Evolutionary conservation across 345 rosid species (phyloP), one percentile per base, ranked within the genome.

Genomic region (Gossypium mustelinum): DNA sequence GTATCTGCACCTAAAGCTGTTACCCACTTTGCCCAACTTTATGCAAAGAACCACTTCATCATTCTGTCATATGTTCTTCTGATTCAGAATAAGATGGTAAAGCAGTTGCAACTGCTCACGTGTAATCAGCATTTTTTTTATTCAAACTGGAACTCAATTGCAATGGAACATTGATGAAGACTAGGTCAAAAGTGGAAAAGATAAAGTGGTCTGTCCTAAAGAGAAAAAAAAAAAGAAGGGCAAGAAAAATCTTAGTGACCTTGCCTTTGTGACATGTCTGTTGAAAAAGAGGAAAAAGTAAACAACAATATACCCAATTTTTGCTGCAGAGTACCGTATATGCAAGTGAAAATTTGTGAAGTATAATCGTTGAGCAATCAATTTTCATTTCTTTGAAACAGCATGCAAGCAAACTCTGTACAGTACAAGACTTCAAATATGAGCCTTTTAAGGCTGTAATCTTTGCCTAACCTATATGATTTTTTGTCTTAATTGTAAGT

Each of bases 71-170:
- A 43, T 52, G 73, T 51, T 57, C 10, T 11, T n/a, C 58, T 9
- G 18, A 7, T 16, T 54, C 58, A n/a, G 58, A n/a, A n/a, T 54
- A 25, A 24, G 57, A 68, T 24, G 2, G 55, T 45, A 27, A 9
- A 76, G 81, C 82, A 80, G 90, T 70, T 87, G 83, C 81, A 84
- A 79, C 87, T 70, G 85, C 82, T 84, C 85, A 77, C 82, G 78
- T 84, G 86, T 67, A 69, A 52, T 27, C 7, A 54, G 73, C 76
- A 75, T 76, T 27, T 2, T 51, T 60, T n/a, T 11, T 8, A 20
- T 59, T 16, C 63, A 12, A 22, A 27, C 62, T 54, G 25, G 34
- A 64, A 39, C 58, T 17, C 34, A 66, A 41, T 63, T 61, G 22
- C 25, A 3, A 50, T 39, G 58, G 45, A 65, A 27, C 74, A 39